These are phyloP conservation scores for Skeletonema menzelii DNA, from an alignment of 108 stramenopile genomes.

Conservation along the genomic window DNA sequence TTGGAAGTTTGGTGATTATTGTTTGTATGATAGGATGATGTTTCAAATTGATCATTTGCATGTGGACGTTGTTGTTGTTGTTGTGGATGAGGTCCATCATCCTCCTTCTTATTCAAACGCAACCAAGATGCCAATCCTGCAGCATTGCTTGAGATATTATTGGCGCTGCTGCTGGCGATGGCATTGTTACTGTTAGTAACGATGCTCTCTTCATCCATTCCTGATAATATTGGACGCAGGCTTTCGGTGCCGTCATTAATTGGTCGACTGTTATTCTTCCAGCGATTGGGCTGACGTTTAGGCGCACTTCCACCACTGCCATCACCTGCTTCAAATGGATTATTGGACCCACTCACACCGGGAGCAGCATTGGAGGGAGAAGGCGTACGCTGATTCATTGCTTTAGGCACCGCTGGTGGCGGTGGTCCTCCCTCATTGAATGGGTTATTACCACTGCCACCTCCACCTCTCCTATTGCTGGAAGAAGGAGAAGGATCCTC, in stretches of 20 bases:
- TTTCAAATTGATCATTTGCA: neutral
- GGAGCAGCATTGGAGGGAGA: neutral
- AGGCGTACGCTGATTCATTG: slow-evolving; percentile 4
- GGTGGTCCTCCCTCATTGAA: neutral
- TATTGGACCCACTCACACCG: neutral
- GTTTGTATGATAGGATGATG: neutral
- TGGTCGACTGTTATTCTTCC: neutral
- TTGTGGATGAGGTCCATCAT: slow-evolving; percentile 13
- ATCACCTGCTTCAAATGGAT: slow-evolving; percentile 10
- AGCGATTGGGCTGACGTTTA: neutral
- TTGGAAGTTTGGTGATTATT: neutral
- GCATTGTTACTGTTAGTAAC: neutral
- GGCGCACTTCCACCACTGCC: neutral
- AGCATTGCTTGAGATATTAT: slow-evolving; percentile 11
- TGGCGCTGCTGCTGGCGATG: neutral
- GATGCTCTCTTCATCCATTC: slow-evolving; percentile 17
- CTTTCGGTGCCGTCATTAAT: slow-evolving; percentile 10
- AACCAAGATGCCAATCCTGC: slow-evolving; percentile 44
- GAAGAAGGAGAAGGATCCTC: slow-evolving; percentile 8
- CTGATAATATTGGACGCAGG: slow-evolving; percentile 12
- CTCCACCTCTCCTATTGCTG: neutral
- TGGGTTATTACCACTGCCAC: neutral
- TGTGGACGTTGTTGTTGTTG: slow-evolving; percentile 7
- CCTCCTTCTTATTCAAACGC: slow-evolving; percentile 37
- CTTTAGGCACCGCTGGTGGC: neutral